A percentile compares a stretch with the other conserved stretches of the same genome.
Evolutionary conservation across 1,139 yeast genomes (phyloP).

Genomic region (Taphrina flavorubra): DNA sequence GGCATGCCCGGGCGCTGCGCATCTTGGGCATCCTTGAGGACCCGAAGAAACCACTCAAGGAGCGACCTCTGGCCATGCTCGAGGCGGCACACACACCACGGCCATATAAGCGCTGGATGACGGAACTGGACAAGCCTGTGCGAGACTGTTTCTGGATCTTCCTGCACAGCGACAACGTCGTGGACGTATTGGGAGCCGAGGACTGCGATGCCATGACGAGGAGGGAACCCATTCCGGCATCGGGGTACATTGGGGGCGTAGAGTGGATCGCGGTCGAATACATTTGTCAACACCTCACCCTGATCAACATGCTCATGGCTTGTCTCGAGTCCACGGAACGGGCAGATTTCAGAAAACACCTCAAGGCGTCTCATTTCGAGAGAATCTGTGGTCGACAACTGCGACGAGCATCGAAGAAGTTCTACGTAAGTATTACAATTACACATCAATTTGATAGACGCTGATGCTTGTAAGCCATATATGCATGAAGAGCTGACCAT

Average conservation of each 20-base stretch:
- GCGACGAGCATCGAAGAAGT: constrained; percentile 38
- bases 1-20: constrained; percentile 30
- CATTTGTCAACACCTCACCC: constrained; percentile 43
- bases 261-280: constrained; percentile 45
- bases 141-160: constrained; percentile 46
- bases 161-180: constrained; percentile 33
- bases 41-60: constrained; percentile 21
- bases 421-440: constrained; percentile 16
- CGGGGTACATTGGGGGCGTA: constrained; percentile 38
- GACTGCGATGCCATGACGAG: constrained; percentile 15
- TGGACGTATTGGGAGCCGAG: constrained; percentile 23
- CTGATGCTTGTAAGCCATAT: constrained; percentile 7
- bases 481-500: constrained; percentile 32
- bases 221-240: constrained; percentile 29
- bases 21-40: constrained; percentile 42
- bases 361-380: constrained; percentile 43
- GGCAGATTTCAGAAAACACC: constrained; percentile 26
- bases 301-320: constrained; percentile 42
- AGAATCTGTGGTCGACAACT: constrained; percentile 41
- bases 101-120: constrained; percentile 44
- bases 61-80: constrained; percentile 42
- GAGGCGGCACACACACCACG: constrained; percentile 43
- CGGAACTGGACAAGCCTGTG: constrained; percentile 43
- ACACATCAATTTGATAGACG: not conserved
- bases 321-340: constrained; percentile 37